Percentiles rank a stretch among this genome's conserved stretches.
Conservation (phyloP, 1,284 basidiomycete species). For the Ustilago vetiveriae region DNA sequence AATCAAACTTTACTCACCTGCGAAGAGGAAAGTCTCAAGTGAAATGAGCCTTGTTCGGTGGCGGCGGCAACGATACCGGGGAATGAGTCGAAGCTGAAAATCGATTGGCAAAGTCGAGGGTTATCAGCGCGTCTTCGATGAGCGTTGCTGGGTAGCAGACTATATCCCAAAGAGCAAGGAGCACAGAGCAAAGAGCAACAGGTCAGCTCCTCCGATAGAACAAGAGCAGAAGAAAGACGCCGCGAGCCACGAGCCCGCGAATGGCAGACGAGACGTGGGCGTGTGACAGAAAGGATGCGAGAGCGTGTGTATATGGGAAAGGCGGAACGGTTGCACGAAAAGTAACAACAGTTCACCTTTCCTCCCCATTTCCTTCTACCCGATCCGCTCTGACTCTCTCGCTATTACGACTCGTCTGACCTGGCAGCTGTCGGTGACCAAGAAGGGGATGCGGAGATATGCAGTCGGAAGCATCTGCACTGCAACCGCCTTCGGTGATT, state of each 20-base stretch:
- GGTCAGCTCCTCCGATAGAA: too few species aligned
- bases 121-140: too few species aligned
- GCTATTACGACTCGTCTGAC: too few species aligned
- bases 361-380: not conserved
- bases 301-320: not conserved
- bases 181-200: too few species aligned
- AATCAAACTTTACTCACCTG: slow-evolving; percentile 21
- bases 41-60: slow-evolving; percentile 10
- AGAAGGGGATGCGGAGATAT: not conserved
- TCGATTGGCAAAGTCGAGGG: not conserved
- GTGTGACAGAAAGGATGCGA: slow-evolving; percentile 1
- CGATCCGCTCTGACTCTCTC: not conserved
- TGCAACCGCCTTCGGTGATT: slow-evolving; percentile 2
- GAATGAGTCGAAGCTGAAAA: not conserved
- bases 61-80: not conserved
- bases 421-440: slow-evolving; percentile 20
- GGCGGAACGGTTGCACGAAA: slow-evolving; percentile 9
- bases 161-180: slow-evolving; percentile 16
- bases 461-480: too few species aligned
- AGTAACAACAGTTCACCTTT: slow-evolving; percentile 2
- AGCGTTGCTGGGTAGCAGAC: slow-evolving; percentile 4
- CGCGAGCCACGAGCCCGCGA: not conserved
- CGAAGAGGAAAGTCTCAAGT: slow-evolving; percentile 1
- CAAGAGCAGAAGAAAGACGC: too few species aligned
- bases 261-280: not conserved